Evolutionary conservation across 2,329 filamentous ascomycete genomes (phyloP).

Genomic region (Fusarium continuum): DNA sequence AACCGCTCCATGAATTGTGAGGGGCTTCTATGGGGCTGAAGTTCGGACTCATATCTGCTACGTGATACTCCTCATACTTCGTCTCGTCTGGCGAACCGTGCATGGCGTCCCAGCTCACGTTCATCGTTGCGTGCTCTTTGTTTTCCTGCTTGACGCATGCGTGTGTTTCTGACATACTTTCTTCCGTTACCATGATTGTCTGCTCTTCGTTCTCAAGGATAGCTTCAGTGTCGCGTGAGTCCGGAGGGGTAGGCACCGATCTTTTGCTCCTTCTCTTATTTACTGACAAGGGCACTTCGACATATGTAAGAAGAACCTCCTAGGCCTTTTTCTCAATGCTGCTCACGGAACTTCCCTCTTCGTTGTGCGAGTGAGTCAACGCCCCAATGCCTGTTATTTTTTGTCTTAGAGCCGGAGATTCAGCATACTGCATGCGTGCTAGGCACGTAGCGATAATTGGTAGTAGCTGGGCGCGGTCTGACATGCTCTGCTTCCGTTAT

Average conservation of each 20-base stretch:
- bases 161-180: not conserved
- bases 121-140: conserved; percentile 1
- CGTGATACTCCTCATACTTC: not conserved
- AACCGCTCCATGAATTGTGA: not conserved
- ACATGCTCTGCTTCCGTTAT: conserved; percentile 37
- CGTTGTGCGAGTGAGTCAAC: not conserved
- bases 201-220: not conserved
- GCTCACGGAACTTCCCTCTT: not conserved
- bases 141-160: not conserved
- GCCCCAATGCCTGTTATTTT: conserved; percentile 28
- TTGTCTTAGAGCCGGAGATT: conserved; percentile 48
- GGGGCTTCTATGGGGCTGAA: not conserved
- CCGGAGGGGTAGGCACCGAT: not conserved
- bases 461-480: conserved; percentile 41
- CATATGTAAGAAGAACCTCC: conserved; percentile 39
- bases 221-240: not conserved
- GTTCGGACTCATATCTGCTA: not conserved
- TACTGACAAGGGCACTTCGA: conserved; percentile 14
- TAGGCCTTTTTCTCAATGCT: conserved; percentile 35
- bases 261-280: conserved; percentile 1
- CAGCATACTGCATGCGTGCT: conserved; percentile 46
- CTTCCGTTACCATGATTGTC: not conserved
- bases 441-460: conserved; percentile 46
- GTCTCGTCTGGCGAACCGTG: not conserved
- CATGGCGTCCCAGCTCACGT: conserved; percentile 20